Percentiles rank a stretch among this genome's conserved stretches.
Evolutionary conservation across 768 basidiomycete species (phyloP).

Genomic region (Trametes gibbosa): DNA sequence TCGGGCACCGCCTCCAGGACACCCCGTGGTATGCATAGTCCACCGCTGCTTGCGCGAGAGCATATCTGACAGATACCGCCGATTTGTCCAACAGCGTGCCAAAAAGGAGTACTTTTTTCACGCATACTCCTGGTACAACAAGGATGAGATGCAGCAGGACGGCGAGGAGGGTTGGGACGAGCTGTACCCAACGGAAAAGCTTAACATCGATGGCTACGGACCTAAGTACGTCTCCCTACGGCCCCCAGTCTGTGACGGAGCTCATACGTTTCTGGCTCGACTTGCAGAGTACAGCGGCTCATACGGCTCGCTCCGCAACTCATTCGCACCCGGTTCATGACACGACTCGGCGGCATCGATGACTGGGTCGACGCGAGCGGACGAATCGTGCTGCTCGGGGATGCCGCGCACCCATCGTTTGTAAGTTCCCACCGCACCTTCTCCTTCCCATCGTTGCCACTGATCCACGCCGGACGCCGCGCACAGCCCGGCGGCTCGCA

Average conservation of each 20-base stretch:
- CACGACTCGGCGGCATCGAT: constrained; percentile 36
- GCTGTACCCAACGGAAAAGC: constrained; percentile 31
- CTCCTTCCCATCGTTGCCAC: background rate
- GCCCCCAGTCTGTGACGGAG: background rate
- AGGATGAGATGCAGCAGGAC: constrained; percentile 29
- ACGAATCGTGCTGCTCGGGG: constrained; percentile 52
- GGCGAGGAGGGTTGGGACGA: constrained; percentile 35
- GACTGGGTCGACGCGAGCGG: constrained; percentile 49
- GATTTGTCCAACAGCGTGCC: constrained; percentile 32
- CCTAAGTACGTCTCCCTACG: constrained; percentile 35
- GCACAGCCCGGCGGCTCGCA: constrained; percentile 54
- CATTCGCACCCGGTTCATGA: constrained; percentile 38
- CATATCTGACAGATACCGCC: background rate
- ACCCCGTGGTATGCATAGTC: constrained; percentile 23
- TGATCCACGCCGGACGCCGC: background rate
- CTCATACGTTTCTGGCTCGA: constrained; percentile 26
- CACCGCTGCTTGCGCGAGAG: background rate
- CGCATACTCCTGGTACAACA: constrained; percentile 38
- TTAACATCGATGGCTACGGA: constrained; percentile 36
- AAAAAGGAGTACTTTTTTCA: constrained; percentile 36
- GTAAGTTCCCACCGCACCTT: constrained; percentile 31
- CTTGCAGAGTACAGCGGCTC: constrained; percentile 30
- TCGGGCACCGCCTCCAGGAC: constrained; percentile 12
- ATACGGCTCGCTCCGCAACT: constrained; percentile 35
- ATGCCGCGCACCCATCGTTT: constrained; percentile 57